phyloP scores from a whole-genome alignment of 2,329 filamentous ascomycete genomes.

The Talaromyces sp. region DNA sequence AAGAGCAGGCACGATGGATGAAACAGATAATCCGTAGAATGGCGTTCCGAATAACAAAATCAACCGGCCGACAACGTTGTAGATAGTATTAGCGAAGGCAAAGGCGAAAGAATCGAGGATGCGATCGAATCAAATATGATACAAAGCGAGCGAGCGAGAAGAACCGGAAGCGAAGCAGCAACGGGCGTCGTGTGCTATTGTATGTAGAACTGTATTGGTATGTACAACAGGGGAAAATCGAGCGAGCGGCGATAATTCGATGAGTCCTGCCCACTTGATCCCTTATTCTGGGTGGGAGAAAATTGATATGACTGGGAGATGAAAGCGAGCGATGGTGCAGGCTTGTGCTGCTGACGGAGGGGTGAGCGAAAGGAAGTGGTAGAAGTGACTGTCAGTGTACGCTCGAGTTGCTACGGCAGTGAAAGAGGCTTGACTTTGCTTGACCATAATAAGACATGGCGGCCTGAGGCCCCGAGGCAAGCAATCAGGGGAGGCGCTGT shows the following conservation, averaged over 20 bases:
- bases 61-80: not conserved
- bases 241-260: slow-evolving; percentile 7
- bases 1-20: not conserved
- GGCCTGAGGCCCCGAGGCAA: not conserved
- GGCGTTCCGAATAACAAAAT: not conserved
- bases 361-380: not conserved
- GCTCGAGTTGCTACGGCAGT: not conserved
- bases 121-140: not conserved
- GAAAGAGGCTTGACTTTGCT: not conserved
- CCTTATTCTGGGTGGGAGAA: not conserved
- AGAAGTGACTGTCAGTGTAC: not conserved
- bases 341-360: not conserved
- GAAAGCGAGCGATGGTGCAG: slow-evolving; percentile 12
- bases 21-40: not conserved
- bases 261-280: slow-evolving; percentile 2
- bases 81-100: not conserved
- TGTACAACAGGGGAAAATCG: slow-evolving; percentile 3
- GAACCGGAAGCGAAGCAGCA: not conserved
- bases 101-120: not conserved
- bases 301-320: not conserved
- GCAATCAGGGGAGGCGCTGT: not conserved
- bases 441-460: not conserved
- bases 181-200: not conserved
- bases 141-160: not conserved
- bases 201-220: slow-evolving; percentile 3